These are phyloP conservation scores for Bathelium albidoporum DNA, from an alignment of 495 filamentous ascomycete genomes.

Conservation along the genomic window DNA sequence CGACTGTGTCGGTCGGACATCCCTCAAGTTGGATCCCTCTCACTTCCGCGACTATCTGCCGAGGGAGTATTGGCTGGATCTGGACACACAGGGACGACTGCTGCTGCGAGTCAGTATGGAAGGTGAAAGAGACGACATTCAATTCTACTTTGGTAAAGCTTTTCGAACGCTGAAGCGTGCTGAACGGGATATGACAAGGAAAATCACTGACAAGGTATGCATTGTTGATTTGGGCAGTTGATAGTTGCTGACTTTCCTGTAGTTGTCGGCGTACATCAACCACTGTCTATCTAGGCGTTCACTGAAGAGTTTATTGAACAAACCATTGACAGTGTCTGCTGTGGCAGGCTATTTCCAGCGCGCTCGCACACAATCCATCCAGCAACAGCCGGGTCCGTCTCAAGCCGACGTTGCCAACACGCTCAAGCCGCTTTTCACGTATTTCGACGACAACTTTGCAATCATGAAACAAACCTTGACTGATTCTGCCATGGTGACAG, in stretches of 20 bases:
- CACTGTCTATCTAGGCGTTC: conserved; percentile 75
- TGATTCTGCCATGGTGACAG: conserved; percentile 82
- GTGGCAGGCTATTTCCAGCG: conserved; percentile 51
- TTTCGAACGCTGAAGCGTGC: conserved; percentile 91
- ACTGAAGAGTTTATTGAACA: conserved; percentile 59
- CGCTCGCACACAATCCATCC: conserved; percentile 43
- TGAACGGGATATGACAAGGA: conserved; percentile 94
- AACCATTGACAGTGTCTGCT: conserved; percentile 63
- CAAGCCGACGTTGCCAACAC: conserved; percentile 68
- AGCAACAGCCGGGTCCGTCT: conserved; percentile 42
- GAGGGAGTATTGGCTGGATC: conserved; percentile 91
- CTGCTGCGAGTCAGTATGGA: conserved; percentile 94
- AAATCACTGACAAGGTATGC: conserved; percentile 91
- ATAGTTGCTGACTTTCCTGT: conserved; percentile 11
- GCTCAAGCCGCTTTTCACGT: conserved; percentile 80
- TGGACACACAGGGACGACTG: conserved; percentile 89
- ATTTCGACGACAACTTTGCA: conserved; percentile 98
- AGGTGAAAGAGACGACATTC: conserved; percentile 94
- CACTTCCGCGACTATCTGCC: conserved; percentile 95
- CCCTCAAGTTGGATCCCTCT: conserved; percentile 84
- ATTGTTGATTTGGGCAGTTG: background rate
- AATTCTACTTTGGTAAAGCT: conserved; percentile 96
- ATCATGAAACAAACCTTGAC: conserved; percentile 97
- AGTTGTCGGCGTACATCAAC: conserved; percentile 94
- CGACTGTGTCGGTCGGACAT: conserved; percentile 91